These are phyloP conservation scores for Lipomyces starkeyi DNA, from an alignment of 805 yeast genomes.

Conservation along the genomic window DNA sequence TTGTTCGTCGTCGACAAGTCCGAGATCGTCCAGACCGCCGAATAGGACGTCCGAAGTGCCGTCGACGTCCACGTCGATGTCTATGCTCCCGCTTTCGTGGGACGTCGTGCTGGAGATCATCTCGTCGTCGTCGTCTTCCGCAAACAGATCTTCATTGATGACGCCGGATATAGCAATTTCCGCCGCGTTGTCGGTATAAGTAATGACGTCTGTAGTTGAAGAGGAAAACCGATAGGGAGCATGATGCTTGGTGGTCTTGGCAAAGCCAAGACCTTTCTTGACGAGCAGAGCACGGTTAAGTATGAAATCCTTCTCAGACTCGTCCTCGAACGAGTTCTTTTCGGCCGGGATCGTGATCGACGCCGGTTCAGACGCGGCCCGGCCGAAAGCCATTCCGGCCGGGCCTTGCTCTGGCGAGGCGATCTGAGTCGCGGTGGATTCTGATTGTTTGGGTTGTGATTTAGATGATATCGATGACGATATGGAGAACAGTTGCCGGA, in stretches of 20 bases:
- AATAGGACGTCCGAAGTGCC: slow-evolving; percentile 7
- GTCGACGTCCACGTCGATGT: slow-evolving; percentile 22
- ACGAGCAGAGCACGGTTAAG: slow-evolving; percentile 30
- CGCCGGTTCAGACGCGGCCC: slow-evolving; percentile 29
- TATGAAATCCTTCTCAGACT: slow-evolving; percentile 31
- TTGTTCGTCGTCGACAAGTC: slow-evolving; percentile 14
- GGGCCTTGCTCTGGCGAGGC: slow-evolving; percentile 10
- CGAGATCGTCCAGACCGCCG: slow-evolving; percentile 20
- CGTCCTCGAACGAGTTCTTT: slow-evolving; percentile 34
- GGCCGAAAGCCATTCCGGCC: not conserved
- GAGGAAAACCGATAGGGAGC: not conserved
- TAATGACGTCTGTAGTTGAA: not conserved
- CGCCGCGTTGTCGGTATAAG: not conserved
- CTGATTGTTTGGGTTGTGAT: not conserved
- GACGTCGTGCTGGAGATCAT: slow-evolving; percentile 28
- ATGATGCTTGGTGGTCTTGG: slow-evolving; percentile 2
- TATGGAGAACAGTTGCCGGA: slow-evolving; percentile 18
- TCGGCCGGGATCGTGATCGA: slow-evolving; percentile 36
- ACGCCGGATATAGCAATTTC: not conserved
- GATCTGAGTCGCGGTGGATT: slow-evolving; percentile 19
- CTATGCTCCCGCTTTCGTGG: slow-evolving; percentile 27
- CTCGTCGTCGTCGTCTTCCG: slow-evolving; percentile 34
- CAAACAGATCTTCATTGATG: slow-evolving; percentile 9
- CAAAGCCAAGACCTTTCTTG: slow-evolving; percentile 15
- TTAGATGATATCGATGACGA: slow-evolving; percentile 13